Base-by-base conservation (phyloP, 192 early-diverging fungal genomes). In the Chytriomyces confervae region DNA sequence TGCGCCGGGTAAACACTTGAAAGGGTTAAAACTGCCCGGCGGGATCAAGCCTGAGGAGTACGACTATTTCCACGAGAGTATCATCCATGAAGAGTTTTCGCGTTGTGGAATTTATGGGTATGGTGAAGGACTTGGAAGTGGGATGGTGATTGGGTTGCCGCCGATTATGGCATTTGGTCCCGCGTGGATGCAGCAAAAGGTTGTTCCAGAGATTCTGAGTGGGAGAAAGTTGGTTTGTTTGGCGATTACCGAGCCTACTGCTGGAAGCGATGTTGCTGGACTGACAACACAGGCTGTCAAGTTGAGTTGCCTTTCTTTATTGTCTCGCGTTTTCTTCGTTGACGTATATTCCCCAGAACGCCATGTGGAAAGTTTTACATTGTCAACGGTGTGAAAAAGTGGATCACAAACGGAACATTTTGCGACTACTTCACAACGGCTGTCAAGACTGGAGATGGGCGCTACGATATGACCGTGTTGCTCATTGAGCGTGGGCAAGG, bases 381-480 rank as follows among this genome's bases (percentile, higher is more conserved):
- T 53, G 88, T 89, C 7, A 89, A 89, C 72, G 88, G 87, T 24
- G 77, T 79, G 16, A 89, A 89, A 71, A 89, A 89, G 65, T 89
- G 88, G 88, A 86, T 88, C 70, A 83, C 81, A 0, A 84, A 84
- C 63, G 86, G 84, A 11, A 76, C 51, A 5, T 81, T 77, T 50
- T 77, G 76, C 60, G 83, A 88, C 62, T 89, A 86, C 79, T 89
- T 89, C 71, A 82, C 85, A 1, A 89, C 88, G 6, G 78, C 86
- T 50, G 86, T 87, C 5, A 72, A 83, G 11, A 86, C 86, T 46
- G 86, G 51, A 2, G 63, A 74, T 16, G 86, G 86, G 49, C 75
- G 69, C 24, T 77, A 76, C 11, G 91, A 91, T 46, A 91, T 93
- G 63, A 86, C 92, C 61, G 86, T 93, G 87, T 80, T 93, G 20